These are phyloP conservation scores for Starmera dryadoides DNA, from an alignment of 805 yeast genomes.

Conservation along the genomic window DNA sequence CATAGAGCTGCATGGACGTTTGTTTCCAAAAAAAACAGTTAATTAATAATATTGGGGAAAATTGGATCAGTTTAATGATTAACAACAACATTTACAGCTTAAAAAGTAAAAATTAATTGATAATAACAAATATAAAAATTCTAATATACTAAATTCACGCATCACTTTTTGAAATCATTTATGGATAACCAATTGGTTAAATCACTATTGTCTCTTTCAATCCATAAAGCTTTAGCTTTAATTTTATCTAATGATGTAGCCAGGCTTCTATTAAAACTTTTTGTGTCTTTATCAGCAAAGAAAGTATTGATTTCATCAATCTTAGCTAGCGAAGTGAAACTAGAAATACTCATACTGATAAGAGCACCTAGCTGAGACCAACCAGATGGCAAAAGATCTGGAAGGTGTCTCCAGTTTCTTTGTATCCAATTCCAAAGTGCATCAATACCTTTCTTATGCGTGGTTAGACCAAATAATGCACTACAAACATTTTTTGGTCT, in stretches of 20 bases:
- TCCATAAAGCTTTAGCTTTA: conserved; percentile 50
- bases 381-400: conserved; percentile 69
- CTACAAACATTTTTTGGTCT: conserved; percentile 70
- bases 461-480: conserved; percentile 69
- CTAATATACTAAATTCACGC: too few relatives aligned
- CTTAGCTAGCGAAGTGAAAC: conserved; percentile 51
- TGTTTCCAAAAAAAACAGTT: too few relatives aligned
- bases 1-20: too few relatives aligned
- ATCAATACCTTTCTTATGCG: conserved; percentile 57
- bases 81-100: too few relatives aligned
- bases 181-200: conserved; percentile 43
- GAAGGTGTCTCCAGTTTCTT: conserved; percentile 64
- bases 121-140: too few relatives aligned
- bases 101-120: too few relatives aligned
- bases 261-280: conserved; percentile 57
- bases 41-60: too few relatives aligned
- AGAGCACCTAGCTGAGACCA: conserved; percentile 74
- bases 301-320: conserved; percentile 42
- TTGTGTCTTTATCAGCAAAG: conserved; percentile 47
- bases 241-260: conserved; percentile 58
- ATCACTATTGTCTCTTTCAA: conserved; percentile 43
- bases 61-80: too few relatives aligned
- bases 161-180: conserved; percentile 19
- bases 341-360: conserved; percentile 52
- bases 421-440: conserved; percentile 70